These are phyloP conservation scores for Manihot esculenta DNA, from an alignment of 441 rosid genomes.

Conservation along the genomic window DNA sequence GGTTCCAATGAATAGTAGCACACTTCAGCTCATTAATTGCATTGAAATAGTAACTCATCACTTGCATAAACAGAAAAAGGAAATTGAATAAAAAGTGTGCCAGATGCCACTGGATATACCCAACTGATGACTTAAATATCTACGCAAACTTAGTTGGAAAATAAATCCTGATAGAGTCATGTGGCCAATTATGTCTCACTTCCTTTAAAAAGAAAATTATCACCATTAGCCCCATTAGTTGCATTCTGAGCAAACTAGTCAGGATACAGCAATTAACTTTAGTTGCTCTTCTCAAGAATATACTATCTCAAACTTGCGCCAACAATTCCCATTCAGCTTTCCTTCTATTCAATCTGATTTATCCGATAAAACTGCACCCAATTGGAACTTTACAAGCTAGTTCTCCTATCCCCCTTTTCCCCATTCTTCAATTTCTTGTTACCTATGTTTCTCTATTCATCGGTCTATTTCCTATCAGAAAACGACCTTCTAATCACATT, in stretches of 20 bases:
- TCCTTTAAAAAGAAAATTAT: conserved; percentile 12
- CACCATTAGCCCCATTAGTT: background rate
- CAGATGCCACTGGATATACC: background rate
- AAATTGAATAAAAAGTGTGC: background rate
- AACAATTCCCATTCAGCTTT: conserved; percentile 3
- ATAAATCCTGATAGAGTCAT: background rate
- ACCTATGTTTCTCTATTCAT: background rate
- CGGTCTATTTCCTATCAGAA: background rate
- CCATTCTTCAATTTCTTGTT: background rate
- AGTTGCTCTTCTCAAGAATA: background rate
- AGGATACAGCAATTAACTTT: conserved; percentile 5
- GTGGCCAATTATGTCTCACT: background rate
- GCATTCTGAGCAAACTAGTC: background rate
- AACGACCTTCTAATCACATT: conserved; percentile 15
- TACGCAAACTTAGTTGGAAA: background rate
- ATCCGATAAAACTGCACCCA: background rate
- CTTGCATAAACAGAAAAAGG: background rate
- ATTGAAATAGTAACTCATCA: conserved; percentile 2
- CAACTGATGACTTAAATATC: background rate
- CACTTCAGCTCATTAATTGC: conserved; percentile 3
- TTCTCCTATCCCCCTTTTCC: background rate
- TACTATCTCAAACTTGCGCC: background rate
- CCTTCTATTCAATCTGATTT: conserved; percentile 3
- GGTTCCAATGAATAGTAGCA: conserved; percentile 8
- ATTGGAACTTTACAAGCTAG: background rate